These are phyloP conservation scores for Botryotinia convoluta DNA, from an alignment of 2,329 filamentous ascomycete genomes.

Conservation along the genomic window DNA sequence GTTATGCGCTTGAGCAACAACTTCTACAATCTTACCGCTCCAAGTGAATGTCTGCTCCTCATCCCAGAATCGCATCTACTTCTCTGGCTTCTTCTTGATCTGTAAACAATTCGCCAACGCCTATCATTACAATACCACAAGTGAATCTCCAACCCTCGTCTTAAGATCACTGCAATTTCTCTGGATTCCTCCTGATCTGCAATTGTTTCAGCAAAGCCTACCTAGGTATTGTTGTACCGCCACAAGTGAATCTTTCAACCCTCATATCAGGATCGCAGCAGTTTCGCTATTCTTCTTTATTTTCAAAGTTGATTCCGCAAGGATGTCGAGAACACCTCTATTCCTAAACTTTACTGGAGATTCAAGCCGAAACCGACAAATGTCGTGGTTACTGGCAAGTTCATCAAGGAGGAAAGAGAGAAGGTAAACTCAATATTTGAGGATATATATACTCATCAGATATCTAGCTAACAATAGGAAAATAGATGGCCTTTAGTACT, in stretches of 20 bases:
- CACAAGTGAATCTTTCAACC: conserved; percentile 8
- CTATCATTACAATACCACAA: neutral
- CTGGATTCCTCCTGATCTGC: neutral
- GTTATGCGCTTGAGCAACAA: neutral
- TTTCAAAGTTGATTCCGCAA: neutral
- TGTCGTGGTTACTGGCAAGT: conserved; percentile 33
- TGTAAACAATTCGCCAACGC: neutral
- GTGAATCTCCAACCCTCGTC: conserved; percentile 3
- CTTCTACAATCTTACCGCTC: neutral
- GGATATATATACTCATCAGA: neutral
- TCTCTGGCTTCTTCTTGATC: neutral
- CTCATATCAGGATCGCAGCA: neutral
- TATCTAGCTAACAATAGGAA: conserved; percentile 27
- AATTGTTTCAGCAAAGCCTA: neutral
- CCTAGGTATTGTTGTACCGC: neutral
- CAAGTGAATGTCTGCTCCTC: neutral
- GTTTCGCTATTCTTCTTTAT: neutral
- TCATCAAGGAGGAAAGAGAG: conserved; percentile 35
- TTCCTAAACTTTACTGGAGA: conserved; percentile 27
- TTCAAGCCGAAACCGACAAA: conserved; percentile 22
- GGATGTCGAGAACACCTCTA: conserved; percentile 29
- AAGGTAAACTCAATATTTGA: conserved; percentile 25
- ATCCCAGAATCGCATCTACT: neutral
- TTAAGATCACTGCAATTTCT: neutral
- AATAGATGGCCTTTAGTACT: conserved; percentile 60